A percentile compares a stretch with the other conserved stretches of the same genome.
phyloP scores from a whole-genome alignment of 192 early-diverging fungal species.

The Rhizophagus clarus region DNA sequence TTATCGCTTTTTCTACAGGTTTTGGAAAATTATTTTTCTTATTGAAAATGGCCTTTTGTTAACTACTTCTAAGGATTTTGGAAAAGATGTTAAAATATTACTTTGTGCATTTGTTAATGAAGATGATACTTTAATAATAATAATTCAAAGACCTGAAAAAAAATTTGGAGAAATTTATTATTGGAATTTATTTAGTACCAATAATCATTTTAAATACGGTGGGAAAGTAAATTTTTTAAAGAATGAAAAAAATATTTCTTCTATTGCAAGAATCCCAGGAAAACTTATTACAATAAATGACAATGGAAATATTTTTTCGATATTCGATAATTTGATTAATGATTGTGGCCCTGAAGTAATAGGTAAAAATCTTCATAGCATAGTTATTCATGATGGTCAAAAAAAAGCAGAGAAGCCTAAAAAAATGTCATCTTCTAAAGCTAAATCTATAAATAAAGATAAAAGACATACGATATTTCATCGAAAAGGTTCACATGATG shows the following conservation, averaged over 20 bases:
- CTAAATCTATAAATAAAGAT: background rate
- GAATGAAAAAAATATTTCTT: background rate
- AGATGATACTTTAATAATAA: background rate
- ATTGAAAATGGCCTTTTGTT: background rate
- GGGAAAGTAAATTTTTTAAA: background rate
- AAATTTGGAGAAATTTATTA: too few relatives aligned
- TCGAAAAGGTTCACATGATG: background rate
- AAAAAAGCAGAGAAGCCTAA: background rate
- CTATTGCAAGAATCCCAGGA: background rate
- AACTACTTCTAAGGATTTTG: background rate
- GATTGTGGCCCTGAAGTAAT: background rate
- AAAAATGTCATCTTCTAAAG: background rate
- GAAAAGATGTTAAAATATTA: background rate
- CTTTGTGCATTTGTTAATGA: background rate
- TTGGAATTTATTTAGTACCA: background rate
- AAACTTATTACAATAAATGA: background rate
- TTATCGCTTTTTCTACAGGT: background rate
- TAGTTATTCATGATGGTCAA: background rate
- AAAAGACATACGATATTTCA: background rate
- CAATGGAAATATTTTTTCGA: background rate
- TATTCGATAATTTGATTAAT: background rate
- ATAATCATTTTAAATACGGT: background rate
- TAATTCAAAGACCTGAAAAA: background rate
- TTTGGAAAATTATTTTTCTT: background rate
- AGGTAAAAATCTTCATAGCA: background rate